phyloP scores from a whole-genome alignment of 495 filamentous ascomycete species.

The Apodospora peruviana region DNA sequence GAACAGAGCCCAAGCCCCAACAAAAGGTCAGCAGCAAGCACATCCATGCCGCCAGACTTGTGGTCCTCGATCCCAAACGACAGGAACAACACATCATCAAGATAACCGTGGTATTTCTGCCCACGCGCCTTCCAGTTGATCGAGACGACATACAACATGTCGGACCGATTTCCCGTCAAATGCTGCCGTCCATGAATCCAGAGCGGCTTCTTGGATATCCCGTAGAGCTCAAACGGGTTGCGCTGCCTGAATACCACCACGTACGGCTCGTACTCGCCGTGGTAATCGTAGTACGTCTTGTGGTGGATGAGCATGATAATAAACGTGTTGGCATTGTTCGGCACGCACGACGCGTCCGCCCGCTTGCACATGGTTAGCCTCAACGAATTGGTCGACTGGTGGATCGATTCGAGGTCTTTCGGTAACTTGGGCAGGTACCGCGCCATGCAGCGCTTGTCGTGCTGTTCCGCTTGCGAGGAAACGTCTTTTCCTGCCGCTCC shows the following conservation, averaged over 20 bases:
- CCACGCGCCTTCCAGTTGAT: slow-evolving; percentile 44
- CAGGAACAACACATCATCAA: slow-evolving; percentile 46
- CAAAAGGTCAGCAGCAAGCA: slow-evolving; percentile 42
- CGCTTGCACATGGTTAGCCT: slow-evolving; percentile 46
- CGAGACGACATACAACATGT: slow-evolving; percentile 49
- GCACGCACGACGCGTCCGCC: slow-evolving; percentile 35
- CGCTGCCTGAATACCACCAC: slow-evolving; percentile 40
- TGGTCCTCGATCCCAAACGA: slow-evolving; percentile 47
- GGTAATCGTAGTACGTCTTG: slow-evolving; percentile 41
- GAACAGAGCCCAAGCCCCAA: slow-evolving; percentile 30
- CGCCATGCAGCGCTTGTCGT: slow-evolving; percentile 36
- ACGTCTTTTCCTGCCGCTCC: slow-evolving; percentile 39
- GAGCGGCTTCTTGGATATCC: slow-evolving; percentile 42
- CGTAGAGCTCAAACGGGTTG: slow-evolving; percentile 44
- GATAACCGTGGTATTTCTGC: slow-evolving; percentile 42
- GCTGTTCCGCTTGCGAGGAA: slow-evolving; percentile 15
- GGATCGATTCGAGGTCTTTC: slow-evolving; percentile 34
- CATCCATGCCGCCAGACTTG: slow-evolving; percentile 37
- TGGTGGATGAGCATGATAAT: slow-evolving; percentile 48
- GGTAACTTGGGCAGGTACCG: slow-evolving; percentile 32
- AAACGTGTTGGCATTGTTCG: slow-evolving; percentile 39
- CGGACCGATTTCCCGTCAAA: slow-evolving; percentile 22
- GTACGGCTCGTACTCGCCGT: slow-evolving; percentile 50
- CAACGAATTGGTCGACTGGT: slow-evolving; percentile 53
- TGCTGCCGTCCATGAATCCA: slow-evolving; percentile 44